Evolutionary conservation across 805 yeast genomes (phyloP), one percentile per base, ranked within the genome.

Genomic region (Saccharomycopsis fibuligera): DNA sequence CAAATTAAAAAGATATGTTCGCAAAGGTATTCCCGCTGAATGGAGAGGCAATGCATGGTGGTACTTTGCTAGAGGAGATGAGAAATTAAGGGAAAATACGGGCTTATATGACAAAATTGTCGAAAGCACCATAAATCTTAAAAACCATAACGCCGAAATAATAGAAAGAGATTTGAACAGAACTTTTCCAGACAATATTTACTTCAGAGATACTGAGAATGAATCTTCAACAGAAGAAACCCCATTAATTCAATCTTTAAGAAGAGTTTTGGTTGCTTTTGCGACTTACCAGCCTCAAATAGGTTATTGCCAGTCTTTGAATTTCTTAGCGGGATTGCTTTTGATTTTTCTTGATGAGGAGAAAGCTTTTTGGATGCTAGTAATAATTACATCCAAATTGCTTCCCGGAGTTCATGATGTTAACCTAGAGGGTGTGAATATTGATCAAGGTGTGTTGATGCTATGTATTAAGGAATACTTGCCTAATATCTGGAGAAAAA

Each of bases 1-100:
- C 50, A 87, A 84, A 56, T 70, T 88, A 54, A 83, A 85, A 59
- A 75, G 95, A 50, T 82, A 86, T 58, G 78, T 93, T 10, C 75
- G 97, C 48, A 86, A 86, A 62, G 99, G 99, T 10, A 82, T 91
- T 9, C 98, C 99, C 0, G 90, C 96, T 0, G 96, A 88, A 61
- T 91, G 96, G 97, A 71, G 99, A 56, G 99, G 99, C 1, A 77
- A 78, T 56, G 96, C 97, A 0, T 91, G 99, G 99, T 91, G 93
- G 73, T 83, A 80, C 69, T 91, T 86, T 64, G 95, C 96, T 6
- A 81, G 81, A 23, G 99, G 98, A 2, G 74, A 80, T 48, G 93
- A 86, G 46, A 74, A 74, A 56, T 65, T 88, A 49, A 79, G 75
- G 56, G 78, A 79, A 35, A 79, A 90, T 60, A 68, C 68, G 14